These are phyloP conservation scores for Cavenderia fasciculata DNA, from an alignment of 78 protist genomes.

Conservation along the genomic window DNA sequence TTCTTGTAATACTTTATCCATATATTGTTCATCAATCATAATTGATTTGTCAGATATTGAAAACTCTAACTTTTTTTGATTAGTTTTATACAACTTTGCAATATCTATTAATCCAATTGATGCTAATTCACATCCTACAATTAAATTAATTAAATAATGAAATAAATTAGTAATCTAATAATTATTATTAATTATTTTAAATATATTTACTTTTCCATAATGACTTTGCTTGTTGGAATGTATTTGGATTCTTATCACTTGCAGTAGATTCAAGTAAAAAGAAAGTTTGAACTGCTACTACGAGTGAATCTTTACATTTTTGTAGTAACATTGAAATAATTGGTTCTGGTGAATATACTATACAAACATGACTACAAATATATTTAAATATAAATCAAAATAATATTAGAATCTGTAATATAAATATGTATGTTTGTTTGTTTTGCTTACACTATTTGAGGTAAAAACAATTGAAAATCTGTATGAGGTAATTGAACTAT, in stretches of 20 bases:
- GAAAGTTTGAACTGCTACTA: constrained; percentile 46
- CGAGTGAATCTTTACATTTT: constrained; percentile 54
- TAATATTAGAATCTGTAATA: background rate
- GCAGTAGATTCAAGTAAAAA: constrained; percentile 25
- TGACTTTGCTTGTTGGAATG: constrained; percentile 17
- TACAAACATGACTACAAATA: constrained; percentile 34
- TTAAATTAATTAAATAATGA: no score
- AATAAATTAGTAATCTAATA: background rate
- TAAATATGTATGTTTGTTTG: background rate
- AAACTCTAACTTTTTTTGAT: background rate
- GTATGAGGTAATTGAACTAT: constrained; percentile 19
- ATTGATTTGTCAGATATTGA: background rate
- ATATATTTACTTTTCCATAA: constrained; percentile 25
- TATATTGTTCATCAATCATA: no score
- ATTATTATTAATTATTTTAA: background rate
- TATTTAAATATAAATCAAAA: background rate
- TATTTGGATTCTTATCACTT: constrained; percentile 40
- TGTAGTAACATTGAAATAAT: constrained; percentile 37
- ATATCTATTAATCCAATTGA: background rate
- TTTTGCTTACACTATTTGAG: constrained; percentile 50
- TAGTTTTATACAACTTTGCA: background rate
- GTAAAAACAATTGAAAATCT: constrained; percentile 60
- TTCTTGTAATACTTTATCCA: background rate
- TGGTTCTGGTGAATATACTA: constrained; percentile 47
- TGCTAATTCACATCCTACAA: constrained; percentile 8